Evolutionary conservation across 331 rosid species (phyloP).

Genomic region (Erythrophleum ivorense): DNA sequence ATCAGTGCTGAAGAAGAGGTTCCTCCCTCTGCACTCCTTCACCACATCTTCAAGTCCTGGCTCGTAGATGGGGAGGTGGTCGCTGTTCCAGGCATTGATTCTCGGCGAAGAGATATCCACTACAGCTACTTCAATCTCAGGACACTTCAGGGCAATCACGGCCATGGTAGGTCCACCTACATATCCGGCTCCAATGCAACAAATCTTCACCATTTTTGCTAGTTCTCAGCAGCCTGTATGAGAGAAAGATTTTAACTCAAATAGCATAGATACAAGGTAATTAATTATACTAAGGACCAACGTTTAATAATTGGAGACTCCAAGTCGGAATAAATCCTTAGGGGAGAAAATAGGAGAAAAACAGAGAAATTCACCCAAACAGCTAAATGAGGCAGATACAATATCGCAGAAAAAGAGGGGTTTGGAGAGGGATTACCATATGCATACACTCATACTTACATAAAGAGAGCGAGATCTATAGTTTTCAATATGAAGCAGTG

Average conservation of each 20-base stretch:
- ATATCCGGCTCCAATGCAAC: conserved; percentile 97
- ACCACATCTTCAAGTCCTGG: conserved; percentile 94
- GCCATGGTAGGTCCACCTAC: conserved; percentile 99
- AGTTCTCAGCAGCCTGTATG: conserved; percentile 45
- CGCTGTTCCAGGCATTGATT: conserved; percentile 91
- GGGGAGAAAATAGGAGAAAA: background rate
- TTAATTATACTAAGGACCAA: conserved; percentile 6
- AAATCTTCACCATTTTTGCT: conserved; percentile 85
- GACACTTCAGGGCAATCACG: conserved; percentile 94
- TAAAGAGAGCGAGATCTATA: conserved; percentile 43
- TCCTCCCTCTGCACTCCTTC: conserved; percentile 79
- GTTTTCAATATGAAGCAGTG: background rate
- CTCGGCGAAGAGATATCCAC: conserved; percentile 74
- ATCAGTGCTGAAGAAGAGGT: conserved; percentile 82
- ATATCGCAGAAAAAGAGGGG: background rate
- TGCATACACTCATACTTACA: background rate
- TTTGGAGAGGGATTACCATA: background rate
- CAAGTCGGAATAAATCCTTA: background rate
- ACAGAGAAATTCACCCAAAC: background rate
- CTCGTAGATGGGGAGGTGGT: conserved; percentile 83
- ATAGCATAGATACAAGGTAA: background rate
- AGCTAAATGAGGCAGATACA: background rate
- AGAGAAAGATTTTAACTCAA: conserved; percentile 14
- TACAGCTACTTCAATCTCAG: conserved; percentile 77
- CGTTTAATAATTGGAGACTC: conserved; percentile 9